Conservation (phyloP, 257 asterid genomes). For the Hygrophila difformis region DNA sequence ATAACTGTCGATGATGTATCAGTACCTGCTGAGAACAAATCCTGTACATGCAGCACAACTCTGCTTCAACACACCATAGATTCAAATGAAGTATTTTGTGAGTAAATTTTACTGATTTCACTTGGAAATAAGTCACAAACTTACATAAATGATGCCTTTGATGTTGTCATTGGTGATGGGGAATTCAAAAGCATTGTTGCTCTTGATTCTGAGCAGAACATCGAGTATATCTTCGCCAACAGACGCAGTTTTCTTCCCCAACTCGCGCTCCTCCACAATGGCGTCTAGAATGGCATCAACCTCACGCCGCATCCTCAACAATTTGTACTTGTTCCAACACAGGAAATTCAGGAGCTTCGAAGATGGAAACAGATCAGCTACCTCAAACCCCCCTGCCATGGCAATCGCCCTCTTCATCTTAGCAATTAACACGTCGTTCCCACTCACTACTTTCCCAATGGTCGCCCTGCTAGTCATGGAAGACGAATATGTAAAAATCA, state of each 20-base stretch:
- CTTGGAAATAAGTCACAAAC: background rate
- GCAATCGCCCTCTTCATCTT: background rate
- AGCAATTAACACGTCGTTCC: background rate
- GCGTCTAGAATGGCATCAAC: conserved; percentile 13
- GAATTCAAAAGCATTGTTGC: conserved; percentile 6
- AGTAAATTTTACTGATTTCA: too few relatives aligned
- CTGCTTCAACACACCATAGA: too few relatives aligned
- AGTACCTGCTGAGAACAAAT: conserved; percentile 18
- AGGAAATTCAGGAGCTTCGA: background rate
- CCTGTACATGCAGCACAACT: conserved; percentile 1
- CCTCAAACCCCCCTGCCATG: conserved; percentile 11
- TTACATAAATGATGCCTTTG: conserved; percentile 18
- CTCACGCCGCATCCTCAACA: conserved; percentile 10
- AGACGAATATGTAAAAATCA: background rate
- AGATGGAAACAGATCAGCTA: conserved; percentile 16
- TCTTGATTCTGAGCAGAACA: conserved; percentile 18
- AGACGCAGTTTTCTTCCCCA: background rate
- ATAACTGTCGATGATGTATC: conserved; percentile 15
- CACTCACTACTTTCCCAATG: conserved; percentile 11
- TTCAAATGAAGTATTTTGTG: too few relatives aligned
- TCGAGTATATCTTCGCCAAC: conserved; percentile 17
- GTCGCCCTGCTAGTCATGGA: conserved; percentile 13
- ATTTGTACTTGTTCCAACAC: background rate
- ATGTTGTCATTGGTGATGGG: conserved; percentile 21
- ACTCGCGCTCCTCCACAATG: conserved; percentile 15